Conservation (phyloP, 306 rosid species). For the Castanea sativa region DNA sequence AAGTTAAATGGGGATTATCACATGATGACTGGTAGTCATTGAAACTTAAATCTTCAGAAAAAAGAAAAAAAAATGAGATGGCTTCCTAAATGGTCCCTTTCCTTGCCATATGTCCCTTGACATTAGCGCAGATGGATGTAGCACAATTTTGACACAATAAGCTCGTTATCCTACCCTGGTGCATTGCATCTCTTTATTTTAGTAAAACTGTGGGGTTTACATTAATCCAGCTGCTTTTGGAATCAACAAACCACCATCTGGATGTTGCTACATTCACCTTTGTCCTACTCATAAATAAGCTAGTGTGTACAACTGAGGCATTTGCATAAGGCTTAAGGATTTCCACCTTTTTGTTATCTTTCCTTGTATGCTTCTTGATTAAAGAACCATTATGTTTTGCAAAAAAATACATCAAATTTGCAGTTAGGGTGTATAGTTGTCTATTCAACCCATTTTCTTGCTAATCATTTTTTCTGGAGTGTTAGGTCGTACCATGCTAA, state of each 20-base stretch:
- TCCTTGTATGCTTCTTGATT: background rate
- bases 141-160: background rate
- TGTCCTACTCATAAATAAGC: background rate
- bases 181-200: background rate
- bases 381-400: background rate
- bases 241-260: background rate
- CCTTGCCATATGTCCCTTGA: background rate
- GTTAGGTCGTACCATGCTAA: background rate
- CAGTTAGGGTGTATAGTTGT: background rate
- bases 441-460: background rate
- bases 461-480: background rate
- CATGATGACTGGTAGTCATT: background rate
- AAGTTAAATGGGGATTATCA: background rate
- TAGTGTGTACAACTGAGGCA: background rate
- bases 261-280: background rate
- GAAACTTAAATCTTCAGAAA: background rate
- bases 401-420: background rate
- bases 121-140: background rate
- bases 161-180: background rate
- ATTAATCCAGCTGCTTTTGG: background rate
- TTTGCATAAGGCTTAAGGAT: background rate
- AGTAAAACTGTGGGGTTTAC: background rate
- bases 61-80: background rate
- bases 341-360: background rate
- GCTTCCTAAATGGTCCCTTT: background rate